Evolutionary conservation across 2,329 filamentous ascomycete genomes (phyloP).

Genomic region (Penicillium sp.): DNA sequence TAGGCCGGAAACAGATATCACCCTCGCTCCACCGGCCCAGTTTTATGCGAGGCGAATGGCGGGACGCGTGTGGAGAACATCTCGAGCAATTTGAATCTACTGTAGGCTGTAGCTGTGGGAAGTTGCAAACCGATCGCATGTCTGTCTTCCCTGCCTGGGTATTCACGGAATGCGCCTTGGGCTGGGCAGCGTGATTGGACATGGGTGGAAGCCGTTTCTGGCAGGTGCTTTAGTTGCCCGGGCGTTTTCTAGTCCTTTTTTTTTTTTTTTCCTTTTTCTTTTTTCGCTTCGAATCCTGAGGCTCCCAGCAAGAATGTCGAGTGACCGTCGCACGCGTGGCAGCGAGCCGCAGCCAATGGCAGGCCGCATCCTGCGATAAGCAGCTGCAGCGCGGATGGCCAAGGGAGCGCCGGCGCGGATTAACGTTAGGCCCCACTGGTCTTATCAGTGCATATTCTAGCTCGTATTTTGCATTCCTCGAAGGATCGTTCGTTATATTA

Average conservation of each 20-base stretch:
- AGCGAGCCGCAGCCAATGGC: neutral
- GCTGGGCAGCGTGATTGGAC: neutral
- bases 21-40: neutral
- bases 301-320: neutral
- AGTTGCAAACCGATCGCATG: no score
- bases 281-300: neutral
- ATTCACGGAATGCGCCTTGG: neutral
- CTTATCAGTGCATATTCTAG: neutral
- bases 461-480: no score
- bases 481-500: no score
- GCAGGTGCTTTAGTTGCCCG: neutral
- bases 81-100: no score
- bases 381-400: neutral
- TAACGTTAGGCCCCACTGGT: neutral
- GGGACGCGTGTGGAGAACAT: neutral
- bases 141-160: no score
- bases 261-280: neutral
- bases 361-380: neutral
- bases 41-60: neutral
- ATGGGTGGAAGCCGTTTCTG: neutral
- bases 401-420: no score
- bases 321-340: neutral
- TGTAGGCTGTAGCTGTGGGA: no score
- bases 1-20: no score
- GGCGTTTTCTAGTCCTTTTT: no score